Base-by-base conservation (phyloP, 106 monocot genomes). In the Platanthera zijinensis region DNA sequence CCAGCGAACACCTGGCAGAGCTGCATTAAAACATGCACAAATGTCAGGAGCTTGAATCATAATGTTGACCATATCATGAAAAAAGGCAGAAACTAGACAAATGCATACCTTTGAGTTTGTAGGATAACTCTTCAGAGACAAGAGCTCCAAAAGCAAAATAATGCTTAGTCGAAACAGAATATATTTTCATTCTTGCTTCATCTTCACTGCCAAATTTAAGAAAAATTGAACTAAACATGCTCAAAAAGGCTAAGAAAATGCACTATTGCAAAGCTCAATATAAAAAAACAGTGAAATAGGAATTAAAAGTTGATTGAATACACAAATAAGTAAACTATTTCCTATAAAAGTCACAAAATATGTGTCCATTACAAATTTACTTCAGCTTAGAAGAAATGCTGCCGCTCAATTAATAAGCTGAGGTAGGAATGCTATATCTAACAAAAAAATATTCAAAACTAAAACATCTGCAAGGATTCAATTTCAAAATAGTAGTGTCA, bases 131-230 rank as follows among this genome's bases (percentile, higher is more conserved):
- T 83, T 97, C 97, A 48, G 97, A 94, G 48, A 97, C 91, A 46
- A 86, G 79, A 45, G 85, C 85, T 49, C 97, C 97, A 83, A 97
- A 97, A 71, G 93, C 97, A 83, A 94, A 97, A 82, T 97, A 97
- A 68, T 94, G 91, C 75, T 85, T 87, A n/a, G 97, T 97, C 0
- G 97, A 99, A 2, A 99, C 93, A 19, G 97, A 99, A 69, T 99
- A 99, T 28, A 99, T 99, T 56, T 88, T 88, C 80, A 80, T 82
- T 71, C 91, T 87, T 48, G 97, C 97, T 84, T 99, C 97, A 39
- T 99, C 87, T 72, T 99, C 97, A 73, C 97, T 93, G 82, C 50
- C 85, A 48, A 7, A 57, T 71, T 57, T 62, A 5, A 64, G 54
- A 63, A 52, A 17, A 6, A 3, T 22, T 39, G 6, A 59, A 52